Base-by-base conservation (phyloP, 495 filamentous ascomycete species). In the Trichoderma asperelloides region DNA sequence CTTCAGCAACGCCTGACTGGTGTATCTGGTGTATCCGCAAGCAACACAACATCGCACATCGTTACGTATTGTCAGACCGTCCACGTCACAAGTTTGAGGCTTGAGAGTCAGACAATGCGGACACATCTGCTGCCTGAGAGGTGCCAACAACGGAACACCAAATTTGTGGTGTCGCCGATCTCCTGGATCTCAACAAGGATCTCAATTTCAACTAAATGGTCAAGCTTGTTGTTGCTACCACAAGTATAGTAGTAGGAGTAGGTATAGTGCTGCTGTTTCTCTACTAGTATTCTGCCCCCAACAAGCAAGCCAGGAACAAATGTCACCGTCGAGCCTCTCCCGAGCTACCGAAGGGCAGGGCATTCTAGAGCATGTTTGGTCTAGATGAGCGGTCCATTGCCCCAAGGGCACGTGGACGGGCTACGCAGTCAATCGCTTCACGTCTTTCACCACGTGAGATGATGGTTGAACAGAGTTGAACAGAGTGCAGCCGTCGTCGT, bases 51-150 rank as follows among this genome's bases (percentile, higher is more conserved):
- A 13, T 25, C 23, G 23, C 2, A 1, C 55, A 30, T 60, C 55
- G 30, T 60, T 60, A 30, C 55, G 55, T 60, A 60, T 60, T 21
- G 25, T 60, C 49, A 25, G 55, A 60, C 25, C 55, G 27, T 60
- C 55, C 55, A 60, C 55, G 55, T 60, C 55, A 60, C 13, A 60
- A 3, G 27, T 60, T 25, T 60, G 55, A 28, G 30, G 25, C 55
- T 30, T 25, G 16, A 60, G 13, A 13, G 55, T 28, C 55, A 28
- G 55, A 30, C 55, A 60, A 60, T 30, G 55, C 23, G 16, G 12
- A 60, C 8, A 13, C 23, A 12, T 60, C n/a, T 60, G 25, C 23
- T 15, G 55, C 25, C 23, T 8, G 23, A 18, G 1, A 28, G 15
- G 27, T 30, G 27, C 47, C 47, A 21, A 23, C 18, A 9, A 7